phyloP scores from a whole-genome alignment of 2,329 filamentous ascomycete species.

The Penicillium sp. region DNA sequence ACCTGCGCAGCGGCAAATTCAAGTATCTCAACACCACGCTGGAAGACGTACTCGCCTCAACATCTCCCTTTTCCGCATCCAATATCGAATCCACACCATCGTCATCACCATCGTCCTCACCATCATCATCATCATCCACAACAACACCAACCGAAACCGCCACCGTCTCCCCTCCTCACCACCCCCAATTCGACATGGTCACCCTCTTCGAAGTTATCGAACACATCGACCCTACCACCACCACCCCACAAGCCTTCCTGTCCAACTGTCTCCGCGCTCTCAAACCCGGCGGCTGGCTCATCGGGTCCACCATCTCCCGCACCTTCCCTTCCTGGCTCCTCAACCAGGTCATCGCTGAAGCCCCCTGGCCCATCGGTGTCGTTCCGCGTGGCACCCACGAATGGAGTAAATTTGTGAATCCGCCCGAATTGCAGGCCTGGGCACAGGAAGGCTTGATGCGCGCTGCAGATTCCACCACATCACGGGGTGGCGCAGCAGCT shows the following conservation, averaged over 20 bases:
- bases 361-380: conserved; percentile 61
- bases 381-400: conserved; percentile 93
- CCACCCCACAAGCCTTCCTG: conserved; percentile 66
- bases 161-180: background rate
- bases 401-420: conserved; percentile 93
- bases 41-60: conserved; percentile 47
- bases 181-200: conserved; percentile 64
- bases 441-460: conserved; percentile 40
- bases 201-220: conserved; percentile 92
- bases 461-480: conserved; percentile 41
- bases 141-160: conserved; percentile 8
- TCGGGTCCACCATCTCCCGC: conserved; percentile 86
- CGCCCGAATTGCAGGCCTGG: conserved; percentile 55
- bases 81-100: no score
- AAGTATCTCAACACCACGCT: conserved; percentile 70
- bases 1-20: conserved; percentile 51
- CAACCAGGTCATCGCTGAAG: conserved; percentile 87
- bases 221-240: conserved; percentile 70
- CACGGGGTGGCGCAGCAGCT: conserved; percentile 20
- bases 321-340: conserved; percentile 86
- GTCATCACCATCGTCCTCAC: background rate
- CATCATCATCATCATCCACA: background rate
- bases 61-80: background rate
- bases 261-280: conserved; percentile 56
- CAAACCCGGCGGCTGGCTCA: conserved; percentile 84